Evolutionary conservation across 768 basidiomycete genomes (phyloP), one percentile per base, ranked within the genome.

Genomic region (Fomitopsis serialis): DNA sequence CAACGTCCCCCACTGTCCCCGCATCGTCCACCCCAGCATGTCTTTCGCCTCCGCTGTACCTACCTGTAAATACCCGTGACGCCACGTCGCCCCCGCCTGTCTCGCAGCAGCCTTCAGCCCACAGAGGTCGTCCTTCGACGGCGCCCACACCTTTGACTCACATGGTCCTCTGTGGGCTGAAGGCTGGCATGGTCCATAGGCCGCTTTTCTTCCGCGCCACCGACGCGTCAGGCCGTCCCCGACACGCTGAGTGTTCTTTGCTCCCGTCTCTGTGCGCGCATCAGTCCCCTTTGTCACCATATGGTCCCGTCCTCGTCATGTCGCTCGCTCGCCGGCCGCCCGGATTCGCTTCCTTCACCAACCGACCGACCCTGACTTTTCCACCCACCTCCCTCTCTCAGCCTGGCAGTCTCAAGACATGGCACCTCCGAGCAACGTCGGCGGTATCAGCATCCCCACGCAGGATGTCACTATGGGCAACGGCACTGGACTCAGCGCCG

Each of bases 381-480:
- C 50, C 61, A 54, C 48, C 58, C 55, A 65, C 65, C 58, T 70
- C 66, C 54, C 67, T 70, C 63, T 63, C 68, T 67, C 82, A 89
- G 88, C 88, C 65, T 89, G 87, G 88, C 86, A 88, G 73, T 80
- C 84, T 34, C 85, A 87, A 81, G 88, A 90, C 59, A 87, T 88
- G 58, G 87, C 84, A 32, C 84, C 87, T 52, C 72, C 83, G 9
- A 72, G 68, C 54, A 61, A 60, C 54, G 61, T 62, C 42, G 70
- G 66, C 21, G 85, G 79, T 45, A 89, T 88, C 58, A 82, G 84
- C 69, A 89, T 89, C 63, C 87, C 87, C 48, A 77, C 80, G 23
- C 61, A 58, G 50, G 78, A 79, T 48, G 64, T 70, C 1, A 65
- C 67, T 50, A 65, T 75, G 66, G 72, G 78, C 44, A 84, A 81